Evolutionary conservation across 352 stramenopile genomes (phyloP).

Genomic region (Globisporangium viniferum): DNA sequence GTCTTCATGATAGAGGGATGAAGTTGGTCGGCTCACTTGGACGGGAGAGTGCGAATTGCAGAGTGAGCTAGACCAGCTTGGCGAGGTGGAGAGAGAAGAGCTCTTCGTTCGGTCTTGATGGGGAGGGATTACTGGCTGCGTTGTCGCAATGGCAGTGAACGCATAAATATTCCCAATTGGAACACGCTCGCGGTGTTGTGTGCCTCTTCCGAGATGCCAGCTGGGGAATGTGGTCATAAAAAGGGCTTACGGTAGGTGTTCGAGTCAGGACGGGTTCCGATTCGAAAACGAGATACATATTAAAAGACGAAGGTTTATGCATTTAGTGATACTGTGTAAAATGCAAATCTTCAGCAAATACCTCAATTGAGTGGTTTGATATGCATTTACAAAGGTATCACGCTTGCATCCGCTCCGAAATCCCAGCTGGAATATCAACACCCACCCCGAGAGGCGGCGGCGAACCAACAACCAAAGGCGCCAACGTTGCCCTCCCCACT

Average conservation of each 20-base stretch:
- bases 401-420: neutral
- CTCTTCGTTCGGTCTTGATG: neutral
- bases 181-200: neutral
- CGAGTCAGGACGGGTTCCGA: neutral
- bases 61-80: neutral
- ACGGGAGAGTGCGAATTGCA: slow-evolving; percentile 3
- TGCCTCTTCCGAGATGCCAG: neutral
- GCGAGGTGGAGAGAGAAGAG: neutral
- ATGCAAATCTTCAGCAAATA: neutral
- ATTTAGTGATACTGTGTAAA: neutral
- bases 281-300: neutral
- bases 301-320: neutral
- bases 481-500: neutral
- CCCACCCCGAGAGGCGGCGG: neutral
- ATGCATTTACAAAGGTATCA: neutral
- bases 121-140: neutral
- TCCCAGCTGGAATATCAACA: neutral
- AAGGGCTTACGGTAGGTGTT: neutral
- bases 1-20: slow-evolving; percentile 10
- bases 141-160: neutral
- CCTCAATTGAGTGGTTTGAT: neutral
- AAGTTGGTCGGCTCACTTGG: neutral
- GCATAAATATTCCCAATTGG: neutral
- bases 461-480: too few species aligned
- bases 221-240: neutral